Evolutionary conservation across 441 rosid species (phyloP).

Genomic region (Mallotus repandus): DNA sequence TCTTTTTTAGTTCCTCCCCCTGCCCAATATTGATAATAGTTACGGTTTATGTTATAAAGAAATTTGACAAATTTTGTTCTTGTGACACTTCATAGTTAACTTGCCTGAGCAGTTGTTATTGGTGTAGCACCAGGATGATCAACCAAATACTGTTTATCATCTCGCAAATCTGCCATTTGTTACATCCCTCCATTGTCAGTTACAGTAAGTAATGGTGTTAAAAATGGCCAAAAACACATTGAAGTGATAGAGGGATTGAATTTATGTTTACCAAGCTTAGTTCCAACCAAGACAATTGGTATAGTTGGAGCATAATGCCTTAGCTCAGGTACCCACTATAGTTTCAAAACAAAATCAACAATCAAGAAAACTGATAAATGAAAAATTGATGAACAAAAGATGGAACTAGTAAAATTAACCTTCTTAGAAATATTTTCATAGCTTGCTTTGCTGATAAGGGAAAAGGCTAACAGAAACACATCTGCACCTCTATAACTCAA

Average conservation of each 20-base stretch:
- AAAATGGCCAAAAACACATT: no score
- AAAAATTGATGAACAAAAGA: neutral
- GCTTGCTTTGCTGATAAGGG: slow-evolving; percentile 74
- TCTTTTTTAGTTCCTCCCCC: slow-evolving; percentile 87
- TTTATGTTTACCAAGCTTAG: slow-evolving; percentile 60
- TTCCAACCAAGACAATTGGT: slow-evolving; percentile 84
- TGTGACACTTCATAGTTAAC: neutral
- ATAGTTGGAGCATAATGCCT: slow-evolving; percentile 82
- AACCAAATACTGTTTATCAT: slow-evolving; percentile 63
- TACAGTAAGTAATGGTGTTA: no score
- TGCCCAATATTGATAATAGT: slow-evolving; percentile 19
- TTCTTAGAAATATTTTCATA: slow-evolving; percentile 76
- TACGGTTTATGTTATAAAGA: no score
- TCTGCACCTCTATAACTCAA: slow-evolving; percentile 90
- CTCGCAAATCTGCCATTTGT: slow-evolving; percentile 58
- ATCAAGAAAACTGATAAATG: neutral
- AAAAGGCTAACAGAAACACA: slow-evolving; percentile 71
- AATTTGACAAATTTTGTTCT: neutral
- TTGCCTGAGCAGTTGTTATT: slow-evolving; percentile 65
- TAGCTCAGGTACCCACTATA: slow-evolving; percentile 82
- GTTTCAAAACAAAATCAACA: neutral
- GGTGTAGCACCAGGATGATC: slow-evolving; percentile 68
- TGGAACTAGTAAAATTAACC: slow-evolving; percentile 32
- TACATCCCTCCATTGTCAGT: neutral
- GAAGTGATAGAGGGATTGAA: no score